Base-by-base conservation (phyloP, 176 grass and related monocot genomes). In the Puccinellia tenuiflora region DNA sequence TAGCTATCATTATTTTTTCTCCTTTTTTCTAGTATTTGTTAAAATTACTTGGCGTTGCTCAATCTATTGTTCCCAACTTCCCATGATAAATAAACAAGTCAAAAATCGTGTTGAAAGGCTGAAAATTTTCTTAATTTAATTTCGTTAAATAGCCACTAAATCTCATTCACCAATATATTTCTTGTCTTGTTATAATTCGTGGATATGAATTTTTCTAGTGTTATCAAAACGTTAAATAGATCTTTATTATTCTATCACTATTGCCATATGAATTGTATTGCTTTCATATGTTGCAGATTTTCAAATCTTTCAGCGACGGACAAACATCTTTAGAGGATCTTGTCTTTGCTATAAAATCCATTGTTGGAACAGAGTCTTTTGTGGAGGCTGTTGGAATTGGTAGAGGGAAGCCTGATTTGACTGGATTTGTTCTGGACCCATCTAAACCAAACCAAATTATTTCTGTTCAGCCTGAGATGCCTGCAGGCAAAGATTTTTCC, bases 401-500 rank as follows among this genome's bases (percentile, higher is more conserved):
- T 85, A 93, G 90, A 88, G 91, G 92, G 61, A 92, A 91, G 79
- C 68, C 72, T 28, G 96, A 96, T 84, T 83, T 99, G 82, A 94
- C 93, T n/a, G 89, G 85, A 78, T 87, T 83, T 78, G 78, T 85
- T 68, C 63, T 76, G 28, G 91, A 98, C 73, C 88, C 86, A 80
- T 74, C 82, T 86, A 92, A 92, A 89, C 61, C 80, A 61, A 88
- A 82, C 75, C 89, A 94, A 47, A 29, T 61, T 63, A 28, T 73
- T 63, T 72, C 88, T 74, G 45, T 84, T 77, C 85, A 82, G 18
- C 75, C 89, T 18, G 96, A 95, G 75, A 86, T 96, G 52, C 93
- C 93, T 38, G 55, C 88, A 30, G 96, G 96, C 77, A 99, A 99
- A 85, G 96, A 92, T 76, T 99, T 81, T 74, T 99, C 93, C 2